Evolutionary conservation across 257 asterid species (phyloP).

Genomic region (Solanum bulbocastanum): DNA sequence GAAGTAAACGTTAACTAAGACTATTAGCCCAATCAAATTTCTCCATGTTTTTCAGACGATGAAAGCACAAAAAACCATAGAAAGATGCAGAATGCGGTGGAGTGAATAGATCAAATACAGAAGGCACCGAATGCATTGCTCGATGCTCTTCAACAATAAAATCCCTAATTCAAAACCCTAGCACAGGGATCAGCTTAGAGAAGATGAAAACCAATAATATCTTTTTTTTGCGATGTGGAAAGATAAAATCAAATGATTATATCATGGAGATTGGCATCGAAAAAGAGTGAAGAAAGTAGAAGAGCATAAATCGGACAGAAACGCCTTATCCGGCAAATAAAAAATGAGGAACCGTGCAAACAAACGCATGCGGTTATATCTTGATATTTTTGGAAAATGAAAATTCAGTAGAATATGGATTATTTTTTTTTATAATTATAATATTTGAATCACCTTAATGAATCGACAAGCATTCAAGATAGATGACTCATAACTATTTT

Average conservation of each 20-base stretch:
- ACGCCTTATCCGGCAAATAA: not conserved
- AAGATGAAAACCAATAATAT: not conserved
- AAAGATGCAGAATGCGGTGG: slow-evolving; percentile 24
- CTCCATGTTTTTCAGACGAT: slow-evolving; percentile 53
- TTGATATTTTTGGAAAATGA: not conserved
- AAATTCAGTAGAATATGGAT: not conserved
- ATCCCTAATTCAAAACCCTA: slow-evolving; percentile 7
- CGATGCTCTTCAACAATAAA: slow-evolving; percentile 45
- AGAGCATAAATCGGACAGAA: not conserved
- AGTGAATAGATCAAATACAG: slow-evolving; percentile 17
- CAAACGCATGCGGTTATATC: not conserved
- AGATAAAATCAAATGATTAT: not conserved
- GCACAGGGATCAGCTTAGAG: not conserved
- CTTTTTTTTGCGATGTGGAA: not conserved
- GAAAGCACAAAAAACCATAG: slow-evolving; percentile 45
- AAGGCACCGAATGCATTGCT: slow-evolving; percentile 63
- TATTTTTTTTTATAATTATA: not conserved
- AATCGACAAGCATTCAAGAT: not conserved
- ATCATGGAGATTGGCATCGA: not conserved
- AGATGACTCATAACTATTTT: not conserved
- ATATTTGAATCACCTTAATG: too few relatives aligned
- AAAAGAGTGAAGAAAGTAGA: not conserved
- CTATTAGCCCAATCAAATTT: slow-evolving; percentile 55
- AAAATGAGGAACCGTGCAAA: not conserved
- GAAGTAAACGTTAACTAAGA: slow-evolving; percentile 21